Evolutionary conservation across 2,329 filamentous ascomycete species (phyloP), one percentile per base, ranked within the genome.

Genomic region (Pyrenophora teres): DNA sequence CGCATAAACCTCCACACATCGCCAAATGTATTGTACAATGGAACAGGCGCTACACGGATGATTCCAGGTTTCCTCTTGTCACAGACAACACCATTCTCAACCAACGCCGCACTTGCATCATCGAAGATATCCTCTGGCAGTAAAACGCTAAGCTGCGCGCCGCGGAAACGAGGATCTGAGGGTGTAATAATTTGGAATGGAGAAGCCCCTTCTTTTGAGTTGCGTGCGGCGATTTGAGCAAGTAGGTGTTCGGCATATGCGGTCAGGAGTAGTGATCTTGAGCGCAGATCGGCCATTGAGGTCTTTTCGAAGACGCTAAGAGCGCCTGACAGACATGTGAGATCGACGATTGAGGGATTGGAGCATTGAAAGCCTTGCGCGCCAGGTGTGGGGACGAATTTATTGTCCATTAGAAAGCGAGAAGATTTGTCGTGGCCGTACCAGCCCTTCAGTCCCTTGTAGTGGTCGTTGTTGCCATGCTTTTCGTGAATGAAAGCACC

Each of bases 1-100:
- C 75, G 46, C 62, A 71, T 65, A 50, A 72, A 72, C 35, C 60
- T 59, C 47, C 64, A 67, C 10, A 92, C 87, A 64, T 96, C 92
- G 44, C 81, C 78, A 69, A 90, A 95, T 0, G 83, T 85, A 65
- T 92, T 92, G 74, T 96, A 96, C 61, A 96, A 72, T 6, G 92
- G 90, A 36, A 88, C 88, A 1, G 92, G 91, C 4, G 92, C 90
- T 1, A 95, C 87, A 1, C 92, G 81, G 46, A 96, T 88, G 18
- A 96, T 91, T 64, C 92, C 87, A 0, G 92, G 92, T 71, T 89
- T 89, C 59, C 92, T 80, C 80, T 94, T 89, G 68, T 96, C 92
- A 38, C 89, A 86, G 1, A 95, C 81, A 5, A 94, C 84, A 1
- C 87, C 88, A 3, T 84, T 82, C 6, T 82, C 80, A 60, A 88